Evolutionary conservation across 2,329 filamentous ascomycete species (phyloP).

Genomic region (Mycosphaerella sp.): DNA sequence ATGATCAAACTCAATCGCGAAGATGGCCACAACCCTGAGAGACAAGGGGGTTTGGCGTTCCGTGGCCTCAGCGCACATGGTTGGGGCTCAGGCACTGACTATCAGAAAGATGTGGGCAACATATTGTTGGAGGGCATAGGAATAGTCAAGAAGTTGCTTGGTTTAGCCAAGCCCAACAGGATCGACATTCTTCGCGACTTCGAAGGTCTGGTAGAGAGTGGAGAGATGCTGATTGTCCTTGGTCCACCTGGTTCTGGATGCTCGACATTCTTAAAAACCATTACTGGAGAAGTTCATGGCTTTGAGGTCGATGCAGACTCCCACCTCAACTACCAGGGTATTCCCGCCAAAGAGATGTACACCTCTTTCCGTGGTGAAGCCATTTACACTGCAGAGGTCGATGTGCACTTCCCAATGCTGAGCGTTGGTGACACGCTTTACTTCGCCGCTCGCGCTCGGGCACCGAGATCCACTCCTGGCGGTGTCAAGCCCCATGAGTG

Average conservation of each 20-base stretch:
- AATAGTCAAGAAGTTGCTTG: conserved; percentile 33
- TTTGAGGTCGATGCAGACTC: conserved; percentile 64
- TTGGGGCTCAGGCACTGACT: conserved; percentile 45
- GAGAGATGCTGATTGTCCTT: conserved; percentile 70
- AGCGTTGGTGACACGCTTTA: conserved; percentile 72
- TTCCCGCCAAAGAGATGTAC: conserved; percentile 68
- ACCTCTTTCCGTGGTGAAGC: conserved; percentile 73
- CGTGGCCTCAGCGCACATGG: conserved; percentile 45
- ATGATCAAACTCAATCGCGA: conserved; percentile 43
- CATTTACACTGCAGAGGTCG: conserved; percentile 80
- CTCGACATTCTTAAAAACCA: conserved; percentile 77
- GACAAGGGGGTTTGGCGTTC: conserved; percentile 46
- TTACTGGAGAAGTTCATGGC: conserved; percentile 76
- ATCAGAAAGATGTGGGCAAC: conserved; percentile 48
- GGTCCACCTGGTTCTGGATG: conserved; percentile 66
- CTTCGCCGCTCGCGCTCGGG: conserved; percentile 66
- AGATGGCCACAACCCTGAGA: conserved; percentile 39
- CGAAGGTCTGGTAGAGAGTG: conserved; percentile 61
- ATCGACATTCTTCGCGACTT: conserved; percentile 61
- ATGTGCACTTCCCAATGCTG: conserved; percentile 73
- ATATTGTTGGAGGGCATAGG: conserved; percentile 40
- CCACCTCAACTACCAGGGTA: conserved; percentile 77
- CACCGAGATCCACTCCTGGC: conserved; percentile 56
- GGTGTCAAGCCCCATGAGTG: conserved; percentile 52
- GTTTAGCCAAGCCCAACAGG: conserved; percentile 28